These are phyloP conservation scores for Pelargonium myrrhifolium DNA, from an alignment of 441 rosid genomes.

Conservation along the genomic window DNA sequence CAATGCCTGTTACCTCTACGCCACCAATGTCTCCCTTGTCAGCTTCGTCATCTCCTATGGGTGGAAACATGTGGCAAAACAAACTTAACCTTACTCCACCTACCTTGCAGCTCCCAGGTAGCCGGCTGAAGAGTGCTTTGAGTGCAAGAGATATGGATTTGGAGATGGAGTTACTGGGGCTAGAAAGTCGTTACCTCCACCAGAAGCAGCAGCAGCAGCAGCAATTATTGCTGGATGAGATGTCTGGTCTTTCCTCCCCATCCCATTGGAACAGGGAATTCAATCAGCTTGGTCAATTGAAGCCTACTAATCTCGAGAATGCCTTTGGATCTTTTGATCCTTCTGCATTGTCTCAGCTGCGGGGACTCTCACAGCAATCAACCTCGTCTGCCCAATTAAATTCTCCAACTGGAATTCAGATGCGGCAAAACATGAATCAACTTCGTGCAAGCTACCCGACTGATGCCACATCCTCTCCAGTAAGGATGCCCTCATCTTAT, in stretches of 20 bases:
- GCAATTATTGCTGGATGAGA: conserved; percentile 37
- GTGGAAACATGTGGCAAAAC: conserved; percentile 50
- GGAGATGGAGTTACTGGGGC: conserved; percentile 40
- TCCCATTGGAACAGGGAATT: conserved; percentile 50
- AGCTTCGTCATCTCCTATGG: conserved; percentile 40
- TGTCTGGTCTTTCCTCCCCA: conserved; percentile 52
- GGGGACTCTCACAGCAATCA: conserved; percentile 9
- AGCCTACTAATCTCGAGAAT: conserved; percentile 53
- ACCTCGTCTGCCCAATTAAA: background rate
- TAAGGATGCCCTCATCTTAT: conserved; percentile 36
- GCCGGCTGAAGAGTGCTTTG: conserved; percentile 55
- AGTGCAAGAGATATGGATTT: conserved; percentile 58
- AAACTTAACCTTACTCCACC: conserved; percentile 44
- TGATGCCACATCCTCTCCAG: conserved; percentile 43
- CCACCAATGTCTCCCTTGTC: conserved; percentile 55
- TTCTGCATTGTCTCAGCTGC: conserved; percentile 36
- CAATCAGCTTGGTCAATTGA: conserved; percentile 48
- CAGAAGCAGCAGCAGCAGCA: conserved; percentile 27
- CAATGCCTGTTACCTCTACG: conserved; percentile 42
- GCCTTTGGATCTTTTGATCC: conserved; percentile 46
- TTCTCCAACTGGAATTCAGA: conserved; percentile 43
- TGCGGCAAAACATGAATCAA: conserved; percentile 41
- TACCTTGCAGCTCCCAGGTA: conserved; percentile 65
- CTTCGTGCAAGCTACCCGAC: conserved; percentile 40
- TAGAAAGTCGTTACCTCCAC: conserved; percentile 26